Base-by-base conservation (phyloP, 306 rosid species). In the Ormosia semicastrata region DNA sequence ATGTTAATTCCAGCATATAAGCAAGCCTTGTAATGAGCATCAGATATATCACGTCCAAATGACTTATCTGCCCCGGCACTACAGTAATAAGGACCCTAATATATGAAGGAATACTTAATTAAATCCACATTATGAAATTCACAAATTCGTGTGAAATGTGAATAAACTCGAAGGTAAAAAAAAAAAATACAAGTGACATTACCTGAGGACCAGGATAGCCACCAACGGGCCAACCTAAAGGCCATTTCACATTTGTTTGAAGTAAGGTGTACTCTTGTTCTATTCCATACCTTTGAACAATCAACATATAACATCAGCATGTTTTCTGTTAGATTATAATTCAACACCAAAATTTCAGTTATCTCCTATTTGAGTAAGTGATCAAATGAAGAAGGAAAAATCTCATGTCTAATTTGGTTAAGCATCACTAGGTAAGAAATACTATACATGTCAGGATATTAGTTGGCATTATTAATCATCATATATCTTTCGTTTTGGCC, bases 191-290 rank as follows among this genome's bases (percentile, higher is more conserved):
- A 18, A 65, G 40, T 63, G 52, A 12, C 52, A 75, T 73, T 83
- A 96, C 99, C 97, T 93, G 99, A 84, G 99, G 98, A 87, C 99
- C 99, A 58, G 99, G 99, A 78, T 96, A 96, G 39, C 89, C 99
- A 85, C 99, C 98, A 64, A 91, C 94, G 0, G 98, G 98, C 99
- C 99, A 96, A 56, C 99, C 99, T 49, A 96, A 82, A 11, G 99
- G 97, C 99, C 99, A 96, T 40, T 91, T 92, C 90, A 96, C 99
- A 78, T 91, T 72, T 43, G 91, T 73, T 66, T 94, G 99, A 78
- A 96, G 98, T 85, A 96, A 81, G 82, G 98, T 96, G 95, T 96
- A 96, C 86, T 96, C 99, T 88, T 96, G 99, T 87, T 96, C 98
- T 63, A 96, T 96, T 68, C 99, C 99, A 81, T 41, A 96, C 99